phyloP scores from a whole-genome alignment of 768 basidiomycete genomes.

The Suillus weaverae region DNA sequence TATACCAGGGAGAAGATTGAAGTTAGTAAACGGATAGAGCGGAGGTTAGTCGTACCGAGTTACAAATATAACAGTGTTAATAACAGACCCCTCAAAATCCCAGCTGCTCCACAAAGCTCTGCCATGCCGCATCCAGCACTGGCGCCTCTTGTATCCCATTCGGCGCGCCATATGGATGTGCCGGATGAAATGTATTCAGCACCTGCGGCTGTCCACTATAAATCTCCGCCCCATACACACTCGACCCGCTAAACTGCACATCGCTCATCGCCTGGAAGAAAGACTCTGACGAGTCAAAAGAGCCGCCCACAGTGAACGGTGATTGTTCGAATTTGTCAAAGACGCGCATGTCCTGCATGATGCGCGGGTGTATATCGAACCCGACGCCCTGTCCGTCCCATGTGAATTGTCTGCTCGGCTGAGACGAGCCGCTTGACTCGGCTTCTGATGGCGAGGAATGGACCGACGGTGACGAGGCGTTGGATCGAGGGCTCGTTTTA shows the following conservation, averaged over 20 bases:
- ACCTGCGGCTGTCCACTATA: conserved; percentile 12
- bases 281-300: conserved; percentile 31
- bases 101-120: conserved; percentile 67
- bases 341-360: conserved; percentile 53
- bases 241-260: conserved; percentile 27
- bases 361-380: conserved; percentile 31
- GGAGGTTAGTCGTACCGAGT: not conserved
- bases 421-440: conserved; percentile 16
- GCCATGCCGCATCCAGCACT: conserved; percentile 62
- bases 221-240: conserved; percentile 17
- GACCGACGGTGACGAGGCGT: conserved; percentile 12
- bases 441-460: conserved; percentile 15
- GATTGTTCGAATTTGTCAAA: conserved; percentile 38
- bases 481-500: not conserved
- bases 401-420: not conserved
- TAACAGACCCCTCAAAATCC: conserved; percentile 41
- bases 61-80: not conserved
- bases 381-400: conserved; percentile 6
- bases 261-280: conserved; percentile 32
- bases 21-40: not conserved
- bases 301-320: conserved; percentile 15
- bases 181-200: conserved; percentile 19
- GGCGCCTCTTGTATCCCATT: conserved; percentile 26
- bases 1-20: not conserved
- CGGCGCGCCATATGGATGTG: conserved; percentile 10